phyloP scores from a whole-genome alignment of 2,329 filamentous ascomycete species.

The Diaporthe vexans region DNA sequence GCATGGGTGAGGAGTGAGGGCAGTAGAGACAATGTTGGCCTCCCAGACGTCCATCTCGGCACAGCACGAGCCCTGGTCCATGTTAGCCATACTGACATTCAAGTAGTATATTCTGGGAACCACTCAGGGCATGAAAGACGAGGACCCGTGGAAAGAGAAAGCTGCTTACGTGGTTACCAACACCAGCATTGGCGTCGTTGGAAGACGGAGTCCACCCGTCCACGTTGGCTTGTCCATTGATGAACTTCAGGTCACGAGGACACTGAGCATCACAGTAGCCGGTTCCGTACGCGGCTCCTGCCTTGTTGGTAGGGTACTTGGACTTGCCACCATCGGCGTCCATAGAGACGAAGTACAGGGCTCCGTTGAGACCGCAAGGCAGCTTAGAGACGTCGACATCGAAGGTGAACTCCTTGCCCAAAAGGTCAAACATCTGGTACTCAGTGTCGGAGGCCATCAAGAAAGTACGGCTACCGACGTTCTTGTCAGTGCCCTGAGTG shows the following conservation, averaged over 20 bases:
- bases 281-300: constrained; percentile 72
- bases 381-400: constrained; percentile 79
- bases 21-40: constrained; percentile 75
- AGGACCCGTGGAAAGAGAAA: too few relatives aligned
- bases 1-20: constrained; percentile 77
- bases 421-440: constrained; percentile 76
- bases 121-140: too few relatives aligned
- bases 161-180: constrained; percentile 53
- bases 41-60: constrained; percentile 74
- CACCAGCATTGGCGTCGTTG: constrained; percentile 68
- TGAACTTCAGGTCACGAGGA: constrained; percentile 70
- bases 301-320: constrained; percentile 65
- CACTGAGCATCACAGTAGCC: constrained; percentile 70
- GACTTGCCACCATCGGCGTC: constrained; percentile 67
- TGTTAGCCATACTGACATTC: too few relatives aligned
- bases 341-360: constrained; percentile 77
- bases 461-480: constrained; percentile 72
- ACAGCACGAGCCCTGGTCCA: constrained; percentile 66
- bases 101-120: too few relatives aligned
- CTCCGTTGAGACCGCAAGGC: constrained; percentile 79
- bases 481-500: constrained; percentile 59
- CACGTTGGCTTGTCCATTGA: constrained; percentile 69
- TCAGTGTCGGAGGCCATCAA: constrained; percentile 72
- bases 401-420: constrained; percentile 79
- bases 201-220: constrained; percentile 65